phyloP scores from a whole-genome alignment of 2,329 filamentous ascomycete genomes.

The Neurospora crassa region DNA sequence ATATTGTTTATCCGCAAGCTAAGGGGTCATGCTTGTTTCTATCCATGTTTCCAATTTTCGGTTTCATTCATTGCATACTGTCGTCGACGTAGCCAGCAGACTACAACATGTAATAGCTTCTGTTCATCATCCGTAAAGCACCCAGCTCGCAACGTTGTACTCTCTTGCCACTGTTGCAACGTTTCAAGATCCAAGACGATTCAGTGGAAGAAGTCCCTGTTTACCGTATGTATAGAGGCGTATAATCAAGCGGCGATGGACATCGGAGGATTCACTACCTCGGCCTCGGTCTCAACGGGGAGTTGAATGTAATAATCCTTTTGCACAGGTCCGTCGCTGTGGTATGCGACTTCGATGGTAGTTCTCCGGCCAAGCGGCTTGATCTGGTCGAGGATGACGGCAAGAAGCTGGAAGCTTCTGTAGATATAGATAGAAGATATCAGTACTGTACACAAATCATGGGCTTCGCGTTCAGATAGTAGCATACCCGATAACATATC shows the following conservation, averaged over 20 bases:
- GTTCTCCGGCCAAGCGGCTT: neutral
- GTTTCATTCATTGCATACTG: neutral
- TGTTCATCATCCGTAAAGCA: neutral
- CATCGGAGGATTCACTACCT: neutral
- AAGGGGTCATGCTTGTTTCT: neutral
- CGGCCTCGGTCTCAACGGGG: neutral
- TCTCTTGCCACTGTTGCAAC: neutral
- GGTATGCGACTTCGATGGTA: neutral
- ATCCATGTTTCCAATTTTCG: neutral
- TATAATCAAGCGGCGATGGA: neutral
- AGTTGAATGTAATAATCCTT: neutral
- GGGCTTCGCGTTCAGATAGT: neutral
- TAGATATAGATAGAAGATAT: neutral
- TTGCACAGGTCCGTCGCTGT: neutral
- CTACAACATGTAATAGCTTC: neutral
- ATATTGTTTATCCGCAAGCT: neutral
- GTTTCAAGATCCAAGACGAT: neutral
- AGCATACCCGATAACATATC: neutral
- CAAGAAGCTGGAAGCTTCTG: neutral
- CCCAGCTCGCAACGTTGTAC: neutral
- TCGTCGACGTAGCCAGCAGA: neutral
- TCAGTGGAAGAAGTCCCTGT: neutral
- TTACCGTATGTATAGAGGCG: neutral
- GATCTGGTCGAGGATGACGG: neutral
- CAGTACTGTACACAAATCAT: neutral